Evolutionary conservation across 208 protist species (phyloP).

Genomic region (Leishmania turanica): DNA sequence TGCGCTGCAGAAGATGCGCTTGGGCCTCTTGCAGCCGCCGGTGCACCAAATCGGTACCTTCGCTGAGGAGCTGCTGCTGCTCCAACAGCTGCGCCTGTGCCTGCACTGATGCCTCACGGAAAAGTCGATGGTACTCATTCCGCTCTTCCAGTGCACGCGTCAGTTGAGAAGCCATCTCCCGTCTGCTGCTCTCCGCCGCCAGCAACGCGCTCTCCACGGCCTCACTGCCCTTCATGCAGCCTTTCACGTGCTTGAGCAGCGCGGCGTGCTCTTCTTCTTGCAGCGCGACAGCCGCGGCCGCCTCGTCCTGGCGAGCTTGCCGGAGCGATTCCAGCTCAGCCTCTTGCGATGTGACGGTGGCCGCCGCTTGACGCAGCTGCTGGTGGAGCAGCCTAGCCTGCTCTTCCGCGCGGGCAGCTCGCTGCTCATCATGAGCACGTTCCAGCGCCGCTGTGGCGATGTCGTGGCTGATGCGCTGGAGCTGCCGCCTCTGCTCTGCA

Average conservation of each 20-base stretch:
- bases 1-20: conserved; percentile 7
- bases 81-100: conserved; percentile 54
- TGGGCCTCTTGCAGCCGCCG: conserved; percentile 16
- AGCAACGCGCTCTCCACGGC: conserved; percentile 44
- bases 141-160: conserved; percentile 25
- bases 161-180: conserved; percentile 27
- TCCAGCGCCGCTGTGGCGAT: conserved; percentile 25
- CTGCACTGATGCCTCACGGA: conserved; percentile 29
- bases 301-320: conserved; percentile 13
- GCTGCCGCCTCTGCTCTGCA: conserved; percentile 16
- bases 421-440: conserved; percentile 19
- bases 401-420: conserved; percentile 8
- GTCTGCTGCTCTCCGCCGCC: conserved; percentile 28
- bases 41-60: conserved; percentile 16
- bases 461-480: conserved; percentile 18
- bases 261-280: conserved; percentile 25
- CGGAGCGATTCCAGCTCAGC: conserved; percentile 19
- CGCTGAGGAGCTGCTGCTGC: conserved; percentile 56
- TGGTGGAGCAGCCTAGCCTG: conserved; percentile 7
- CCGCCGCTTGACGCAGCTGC: conserved; percentile 16
- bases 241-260: conserved; percentile 38
- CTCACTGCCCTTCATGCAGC: conserved; percentile 47
- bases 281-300: conserved; percentile 9
- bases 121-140: conserved; percentile 17
- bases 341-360: conserved; percentile 16